phyloP scores from a whole-genome alignment of 345 rosid genomes.

The Mallotus nudiflorus region DNA sequence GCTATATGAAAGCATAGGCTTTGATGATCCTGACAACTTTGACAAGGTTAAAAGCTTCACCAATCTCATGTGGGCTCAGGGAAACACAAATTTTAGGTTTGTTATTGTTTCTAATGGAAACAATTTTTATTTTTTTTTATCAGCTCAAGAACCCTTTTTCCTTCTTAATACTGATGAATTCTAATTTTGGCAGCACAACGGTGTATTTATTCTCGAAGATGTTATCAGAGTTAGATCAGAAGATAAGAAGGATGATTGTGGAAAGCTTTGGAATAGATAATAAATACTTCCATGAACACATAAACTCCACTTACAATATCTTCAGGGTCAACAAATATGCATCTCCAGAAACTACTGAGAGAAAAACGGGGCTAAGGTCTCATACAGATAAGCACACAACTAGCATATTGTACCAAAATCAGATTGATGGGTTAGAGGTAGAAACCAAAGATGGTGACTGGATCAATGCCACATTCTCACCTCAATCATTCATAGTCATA shows the following conservation, averaged over 20 bases:
- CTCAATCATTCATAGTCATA: constrained; percentile 48
- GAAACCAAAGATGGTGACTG: constrained; percentile 41
- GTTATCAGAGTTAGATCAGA: constrained; percentile 43
- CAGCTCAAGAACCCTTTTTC: too few species aligned
- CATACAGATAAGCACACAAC: constrained; percentile 63
- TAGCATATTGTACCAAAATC: constrained; percentile 57
- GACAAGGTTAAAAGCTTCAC: constrained; percentile 19
- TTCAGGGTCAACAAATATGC: constrained; percentile 51
- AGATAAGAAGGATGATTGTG: constrained; percentile 52
- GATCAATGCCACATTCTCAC: constrained; percentile 46
- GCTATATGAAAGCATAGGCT: constrained; percentile 38
- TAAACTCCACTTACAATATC: constrained; percentile 35
- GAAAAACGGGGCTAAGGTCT: constrained; percentile 28
- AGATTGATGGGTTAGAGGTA: constrained; percentile 54
- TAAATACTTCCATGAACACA: constrained; percentile 36
- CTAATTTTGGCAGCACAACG: constrained; percentile 25
- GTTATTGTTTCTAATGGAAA: not conserved
- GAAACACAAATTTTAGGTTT: constrained; percentile 38
- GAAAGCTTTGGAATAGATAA: constrained; percentile 51
- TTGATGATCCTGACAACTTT: constrained; percentile 22
- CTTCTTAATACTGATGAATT: not conserved
- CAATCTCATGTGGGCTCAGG: constrained; percentile 38
- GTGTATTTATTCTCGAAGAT: constrained; percentile 26
- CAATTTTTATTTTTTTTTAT: too few species aligned
- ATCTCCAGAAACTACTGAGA: constrained; percentile 16